A percentile compares a stretch with the other conserved stretches of the same genome.
phyloP scores from a whole-genome alignment of 2,329 filamentous ascomycete genomes.

The Aaosphaeria arxii region DNA sequence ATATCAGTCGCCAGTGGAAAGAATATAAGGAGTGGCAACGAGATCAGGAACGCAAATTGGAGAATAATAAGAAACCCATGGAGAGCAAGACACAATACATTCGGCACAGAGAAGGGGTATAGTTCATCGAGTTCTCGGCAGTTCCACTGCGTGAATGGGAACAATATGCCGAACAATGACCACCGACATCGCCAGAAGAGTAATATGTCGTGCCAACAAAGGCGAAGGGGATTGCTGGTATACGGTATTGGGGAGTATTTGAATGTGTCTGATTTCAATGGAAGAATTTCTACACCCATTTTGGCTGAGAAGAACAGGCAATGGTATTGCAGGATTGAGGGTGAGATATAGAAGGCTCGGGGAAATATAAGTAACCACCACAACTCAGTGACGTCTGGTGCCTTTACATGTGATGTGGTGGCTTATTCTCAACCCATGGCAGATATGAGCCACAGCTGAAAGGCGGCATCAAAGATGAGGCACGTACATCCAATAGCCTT shows the following conservation, averaged over 20 bases:
- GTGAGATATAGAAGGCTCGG: too few species aligned
- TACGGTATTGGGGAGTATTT: slow-evolving; percentile 15
- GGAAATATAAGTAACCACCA: too few species aligned
- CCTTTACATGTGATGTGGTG: too few species aligned
- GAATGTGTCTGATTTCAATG: slow-evolving; percentile 1
- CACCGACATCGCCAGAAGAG: slow-evolving; percentile 13
- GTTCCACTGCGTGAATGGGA: slow-evolving; percentile 9
- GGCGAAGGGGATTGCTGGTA: slow-evolving; percentile 16
- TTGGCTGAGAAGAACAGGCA: background rate
- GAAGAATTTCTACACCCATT: slow-evolving; percentile 1
- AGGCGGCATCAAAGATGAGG: too few species aligned
- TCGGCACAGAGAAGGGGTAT: slow-evolving; percentile 54
- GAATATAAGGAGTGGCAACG: slow-evolving; percentile 49
- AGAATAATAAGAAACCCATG: slow-evolving; percentile 5
- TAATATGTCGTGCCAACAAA: slow-evolving; percentile 16
- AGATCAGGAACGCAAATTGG: slow-evolving; percentile 54
- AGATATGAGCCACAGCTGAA: too few species aligned
- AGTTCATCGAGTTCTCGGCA: slow-evolving; percentile 54
- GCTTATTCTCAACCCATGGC: too few species aligned
- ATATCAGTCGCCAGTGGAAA: slow-evolving; percentile 43
- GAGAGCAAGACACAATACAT: slow-evolving; percentile 48
- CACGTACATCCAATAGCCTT: too few species aligned
- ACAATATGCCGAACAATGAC: slow-evolving; percentile 13
- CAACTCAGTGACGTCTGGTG: too few species aligned
- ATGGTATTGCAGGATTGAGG: too few species aligned